A percentile compares a stretch with the other conserved stretches of the same genome.
These are phyloP conservation scores for Fraxinus latifolia DNA, from an alignment of 305 asterid species.

Conservation along the genomic window DNA sequence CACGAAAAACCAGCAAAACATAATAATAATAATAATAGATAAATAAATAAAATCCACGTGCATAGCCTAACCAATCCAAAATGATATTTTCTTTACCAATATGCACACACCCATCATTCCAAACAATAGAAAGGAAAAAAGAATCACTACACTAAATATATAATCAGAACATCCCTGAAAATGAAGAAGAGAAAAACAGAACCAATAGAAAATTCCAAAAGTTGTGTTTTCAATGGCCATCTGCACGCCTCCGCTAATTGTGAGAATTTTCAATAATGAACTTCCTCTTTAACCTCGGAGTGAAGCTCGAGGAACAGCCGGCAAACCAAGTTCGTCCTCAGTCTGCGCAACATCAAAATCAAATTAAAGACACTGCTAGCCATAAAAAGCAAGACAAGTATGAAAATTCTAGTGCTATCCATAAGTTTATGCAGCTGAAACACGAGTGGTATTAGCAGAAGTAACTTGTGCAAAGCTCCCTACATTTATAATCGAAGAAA, in stretches of 20 bases:
- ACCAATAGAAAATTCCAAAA: background rate
- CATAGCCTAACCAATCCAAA: background rate
- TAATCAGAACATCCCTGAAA: constrained; percentile 13
- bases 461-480: background rate
- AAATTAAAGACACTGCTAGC: background rate
- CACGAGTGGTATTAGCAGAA: background rate
- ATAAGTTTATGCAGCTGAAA: background rate
- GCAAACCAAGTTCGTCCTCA: constrained; percentile 86
- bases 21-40: too few relatives aligned
- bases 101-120: constrained; percentile 27
- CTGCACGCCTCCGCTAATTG: background rate
- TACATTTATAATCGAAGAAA: background rate
- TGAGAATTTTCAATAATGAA: constrained; percentile 2
- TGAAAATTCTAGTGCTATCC: background rate
- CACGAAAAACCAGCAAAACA: background rate
- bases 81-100: background rate
- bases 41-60: background rate
- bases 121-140: constrained; percentile 29
- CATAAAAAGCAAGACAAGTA: background rate
- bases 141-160: constrained; percentile 19
- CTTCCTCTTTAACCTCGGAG: constrained; percentile 61
- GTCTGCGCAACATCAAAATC: constrained; percentile 47
- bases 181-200: constrained; percentile 4
- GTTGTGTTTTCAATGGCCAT: constrained; percentile 14
- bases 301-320: constrained; percentile 85